A percentile compares a stretch with the other conserved stretches of the same genome.
Conservation (phyloP, 805 yeast species). For the Candida boidinii region DNA sequence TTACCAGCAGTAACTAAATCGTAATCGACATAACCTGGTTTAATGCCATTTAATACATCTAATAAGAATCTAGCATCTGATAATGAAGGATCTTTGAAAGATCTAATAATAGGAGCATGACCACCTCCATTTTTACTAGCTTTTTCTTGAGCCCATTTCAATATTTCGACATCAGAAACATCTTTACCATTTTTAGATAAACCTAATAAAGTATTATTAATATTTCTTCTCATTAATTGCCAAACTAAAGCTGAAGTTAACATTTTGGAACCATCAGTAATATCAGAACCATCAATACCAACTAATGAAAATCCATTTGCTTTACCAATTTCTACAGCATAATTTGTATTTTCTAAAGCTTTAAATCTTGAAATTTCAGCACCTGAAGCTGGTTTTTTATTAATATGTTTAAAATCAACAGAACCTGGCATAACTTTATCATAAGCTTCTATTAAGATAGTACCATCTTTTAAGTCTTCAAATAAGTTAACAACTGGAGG, state of each 20-base stretch:
- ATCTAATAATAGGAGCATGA: slow-evolving; percentile 59
- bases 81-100: slow-evolving; percentile 76
- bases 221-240: slow-evolving; percentile 98
- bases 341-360: slow-evolving; percentile 95
- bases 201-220: slow-evolving; percentile 70
- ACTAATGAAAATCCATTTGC: slow-evolving; percentile 88
- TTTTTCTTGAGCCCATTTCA: slow-evolving; percentile 89
- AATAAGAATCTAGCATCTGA: slow-evolving; percentile 74
- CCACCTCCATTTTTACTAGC: slow-evolving; percentile 88
- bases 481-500: slow-evolving; percentile 88
- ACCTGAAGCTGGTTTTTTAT: slow-evolving; percentile 74
- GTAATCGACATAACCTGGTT: slow-evolving; percentile 97
- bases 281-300: slow-evolving; percentile 97
- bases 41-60: slow-evolving; percentile 86
- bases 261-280: slow-evolving; percentile 85
- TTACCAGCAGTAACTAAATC: slow-evolving; percentile 76
- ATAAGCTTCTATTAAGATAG: slow-evolving; percentile 80
- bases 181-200: slow-evolving; percentile 68
- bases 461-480: slow-evolving; percentile 93
- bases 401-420: slow-evolving; percentile 70
- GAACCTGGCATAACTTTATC: slow-evolving; percentile 94
- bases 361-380: slow-evolving; percentile 80
- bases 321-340: slow-evolving; percentile 95
- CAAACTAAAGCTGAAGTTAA: slow-evolving; percentile 90
- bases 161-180: slow-evolving; percentile 75